Percentiles rank a stretch among this genome's conserved stretches.
Conservation (phyloP, 495 filamentous ascomycete genomes). For the Aspergillus kassunensis region DNA sequence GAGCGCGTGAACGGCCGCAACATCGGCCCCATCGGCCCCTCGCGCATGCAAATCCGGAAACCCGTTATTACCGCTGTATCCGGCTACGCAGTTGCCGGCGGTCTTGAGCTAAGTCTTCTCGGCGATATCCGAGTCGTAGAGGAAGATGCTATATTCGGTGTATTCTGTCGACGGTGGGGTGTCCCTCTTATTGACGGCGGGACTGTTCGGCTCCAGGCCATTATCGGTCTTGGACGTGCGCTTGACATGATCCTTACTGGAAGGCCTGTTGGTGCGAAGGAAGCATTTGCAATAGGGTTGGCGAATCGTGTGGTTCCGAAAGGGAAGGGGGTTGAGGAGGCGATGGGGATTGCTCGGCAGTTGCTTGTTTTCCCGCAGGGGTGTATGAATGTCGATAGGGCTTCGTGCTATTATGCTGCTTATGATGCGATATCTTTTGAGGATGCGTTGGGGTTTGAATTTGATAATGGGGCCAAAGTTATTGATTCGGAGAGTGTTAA, state of each 20-base stretch:
- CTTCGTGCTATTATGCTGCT: constrained; percentile 39
- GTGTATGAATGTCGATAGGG: constrained; percentile 41
- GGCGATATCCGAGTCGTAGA: constrained; percentile 46
- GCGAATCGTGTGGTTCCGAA: constrained; percentile 46
- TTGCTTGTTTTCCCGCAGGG: constrained; percentile 41
- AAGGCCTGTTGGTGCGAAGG: constrained; percentile 37
- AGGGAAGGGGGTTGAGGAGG: constrained; percentile 42
- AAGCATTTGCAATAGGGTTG: constrained; percentile 46
- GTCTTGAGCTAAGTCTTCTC: constrained; percentile 44
- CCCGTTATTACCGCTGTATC: constrained; percentile 43
- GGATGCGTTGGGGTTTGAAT: constrained; percentile 43
- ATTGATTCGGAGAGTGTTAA: constrained; percentile 32
- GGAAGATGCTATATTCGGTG: constrained; percentile 45
- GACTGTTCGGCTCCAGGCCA: constrained; percentile 43
- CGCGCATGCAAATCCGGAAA: constrained; percentile 34
- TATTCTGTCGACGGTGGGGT: constrained; percentile 48
- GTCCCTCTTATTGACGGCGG: constrained; percentile 50
- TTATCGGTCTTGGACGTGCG: constrained; percentile 46
- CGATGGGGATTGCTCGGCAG: constrained; percentile 36
- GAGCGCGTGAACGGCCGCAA: constrained; percentile 26
- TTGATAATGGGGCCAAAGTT: constrained; percentile 33
- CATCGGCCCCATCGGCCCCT: constrained; percentile 44
- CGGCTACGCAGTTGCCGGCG: constrained; percentile 48
- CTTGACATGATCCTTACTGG: constrained; percentile 52
- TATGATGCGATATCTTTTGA: constrained; percentile 40